phyloP scores from a whole-genome alignment of 2,329 filamentous ascomycete genomes.

The Leptographium radiaticola region DNA sequence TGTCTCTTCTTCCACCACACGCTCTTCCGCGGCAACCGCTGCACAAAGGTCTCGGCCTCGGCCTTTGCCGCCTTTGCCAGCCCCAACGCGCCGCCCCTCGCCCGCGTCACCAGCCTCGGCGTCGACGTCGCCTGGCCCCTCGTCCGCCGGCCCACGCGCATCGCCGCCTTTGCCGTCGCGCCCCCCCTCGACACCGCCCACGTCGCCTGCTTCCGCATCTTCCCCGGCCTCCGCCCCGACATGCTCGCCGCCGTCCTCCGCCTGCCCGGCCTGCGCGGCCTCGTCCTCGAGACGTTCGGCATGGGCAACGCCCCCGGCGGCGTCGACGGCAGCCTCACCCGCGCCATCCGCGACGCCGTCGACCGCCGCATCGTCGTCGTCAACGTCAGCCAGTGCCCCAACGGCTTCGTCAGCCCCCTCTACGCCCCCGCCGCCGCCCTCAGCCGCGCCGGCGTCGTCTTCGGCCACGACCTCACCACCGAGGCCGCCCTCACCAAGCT shows the following conservation, averaged over 20 bases:
- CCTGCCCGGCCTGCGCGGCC: conserved; percentile 61
- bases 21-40: conserved; percentile 76
- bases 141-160: conserved; percentile 58
- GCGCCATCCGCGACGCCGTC: conserved; percentile 65
- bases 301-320: conserved; percentile 84
- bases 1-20: conserved; percentile 90
- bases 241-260: conserved; percentile 79
- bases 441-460: conserved; percentile 73
- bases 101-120: conserved; percentile 66
- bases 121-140: conserved; percentile 72
- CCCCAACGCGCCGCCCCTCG: conserved; percentile 74
- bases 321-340: conserved; percentile 64
- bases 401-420: conserved; percentile 63
- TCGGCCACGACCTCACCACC: conserved; percentile 77
- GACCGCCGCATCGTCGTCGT: conserved; percentile 73
- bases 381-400: conserved; percentile 81
- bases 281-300: conserved; percentile 85
- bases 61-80: conserved; percentile 79
- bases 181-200: conserved; percentile 73
- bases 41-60: conserved; percentile 77
- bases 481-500: conserved; percentile 88
- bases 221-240: conserved; percentile 84
- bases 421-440: conserved; percentile 68
- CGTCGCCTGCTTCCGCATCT: conserved; percentile 79
- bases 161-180: conserved; percentile 62